These are phyloP conservation scores for Epichloe amarillans DNA, from an alignment of 2,329 filamentous ascomycete genomes.

Conservation along the genomic window DNA sequence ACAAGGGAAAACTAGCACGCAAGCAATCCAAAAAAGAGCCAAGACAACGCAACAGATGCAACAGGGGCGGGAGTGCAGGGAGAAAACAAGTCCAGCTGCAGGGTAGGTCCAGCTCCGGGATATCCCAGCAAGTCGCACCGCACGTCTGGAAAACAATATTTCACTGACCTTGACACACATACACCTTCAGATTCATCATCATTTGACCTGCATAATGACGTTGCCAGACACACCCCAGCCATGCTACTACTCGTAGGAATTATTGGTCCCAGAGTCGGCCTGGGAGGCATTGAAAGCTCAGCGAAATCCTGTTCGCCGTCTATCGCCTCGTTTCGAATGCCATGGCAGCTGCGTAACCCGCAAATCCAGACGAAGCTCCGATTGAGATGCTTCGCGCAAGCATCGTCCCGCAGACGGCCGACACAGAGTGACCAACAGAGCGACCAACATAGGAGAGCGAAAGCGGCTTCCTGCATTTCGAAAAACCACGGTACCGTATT, in stretches of 20 bases:
- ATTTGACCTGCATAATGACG: neutral
- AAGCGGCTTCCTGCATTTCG: slow-evolving; percentile 9
- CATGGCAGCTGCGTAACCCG: neutral
- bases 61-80: no score
- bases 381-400: neutral
- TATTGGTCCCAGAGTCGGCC: neutral
- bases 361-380: neutral
- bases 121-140: no score
- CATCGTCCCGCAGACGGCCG: neutral
- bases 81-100: no score
- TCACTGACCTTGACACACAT: no score
- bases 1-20: no score
- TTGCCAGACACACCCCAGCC: neutral
- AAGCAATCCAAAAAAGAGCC: no score
- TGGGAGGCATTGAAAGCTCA: neutral
- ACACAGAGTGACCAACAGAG: neutral
- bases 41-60: no score
- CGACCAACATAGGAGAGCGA: slow-evolving; percentile 11
- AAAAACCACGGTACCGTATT: neutral
- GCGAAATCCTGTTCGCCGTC: neutral
- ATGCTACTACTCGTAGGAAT: neutral
- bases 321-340: neutral
- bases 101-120: no score
- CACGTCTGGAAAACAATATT: no score
- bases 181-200: no score